These are phyloP conservation scores for Clathrus columnatus DNA, from an alignment of 768 basidiomycete genomes.

Conservation along the genomic window DNA sequence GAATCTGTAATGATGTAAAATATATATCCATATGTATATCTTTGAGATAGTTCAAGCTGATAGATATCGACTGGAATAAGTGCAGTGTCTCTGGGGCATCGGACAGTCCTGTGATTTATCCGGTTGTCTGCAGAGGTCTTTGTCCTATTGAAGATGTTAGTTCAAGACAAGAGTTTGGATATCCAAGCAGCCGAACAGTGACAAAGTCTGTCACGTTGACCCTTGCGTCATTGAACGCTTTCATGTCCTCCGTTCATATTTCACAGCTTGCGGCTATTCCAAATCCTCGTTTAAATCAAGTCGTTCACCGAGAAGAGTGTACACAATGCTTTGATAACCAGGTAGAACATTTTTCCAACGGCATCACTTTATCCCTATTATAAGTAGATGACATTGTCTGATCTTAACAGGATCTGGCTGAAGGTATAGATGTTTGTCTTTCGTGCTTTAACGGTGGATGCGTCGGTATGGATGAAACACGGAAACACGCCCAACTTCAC, in stretches of 20 bases:
- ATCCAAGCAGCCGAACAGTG: too few species aligned
- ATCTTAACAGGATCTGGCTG: slow-evolving; percentile 56
- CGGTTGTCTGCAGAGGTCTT: too few species aligned
- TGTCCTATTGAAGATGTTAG: too few species aligned
- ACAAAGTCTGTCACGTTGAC: too few species aligned
- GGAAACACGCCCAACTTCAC: slow-evolving; percentile 73
- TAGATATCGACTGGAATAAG: neutral
- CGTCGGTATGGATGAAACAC: slow-evolving; percentile 32
- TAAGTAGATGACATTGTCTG: neutral
- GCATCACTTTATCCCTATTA: neutral
- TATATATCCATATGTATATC: neutral
- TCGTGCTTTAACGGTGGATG: slow-evolving; percentile 94
- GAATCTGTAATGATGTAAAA: too few species aligned
- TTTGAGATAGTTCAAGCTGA: neutral
- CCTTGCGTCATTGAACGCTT: neutral
- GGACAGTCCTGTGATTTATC: too few species aligned
- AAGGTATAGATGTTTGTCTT: slow-evolving; percentile 85
- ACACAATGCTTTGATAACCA: slow-evolving; percentile 96
- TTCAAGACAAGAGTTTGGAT: too few species aligned
- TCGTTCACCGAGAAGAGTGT: slow-evolving; percentile 87
- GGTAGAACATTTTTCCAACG: slow-evolving; percentile 40
- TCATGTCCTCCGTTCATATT: slow-evolving; percentile 42
- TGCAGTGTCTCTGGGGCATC: neutral
- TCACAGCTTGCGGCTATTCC: slow-evolving; percentile 38
- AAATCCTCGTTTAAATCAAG: slow-evolving; percentile 56